Base-by-base conservation (phyloP, 1,284 basidiomycete species). In the Dichomitus squalens region DNA sequence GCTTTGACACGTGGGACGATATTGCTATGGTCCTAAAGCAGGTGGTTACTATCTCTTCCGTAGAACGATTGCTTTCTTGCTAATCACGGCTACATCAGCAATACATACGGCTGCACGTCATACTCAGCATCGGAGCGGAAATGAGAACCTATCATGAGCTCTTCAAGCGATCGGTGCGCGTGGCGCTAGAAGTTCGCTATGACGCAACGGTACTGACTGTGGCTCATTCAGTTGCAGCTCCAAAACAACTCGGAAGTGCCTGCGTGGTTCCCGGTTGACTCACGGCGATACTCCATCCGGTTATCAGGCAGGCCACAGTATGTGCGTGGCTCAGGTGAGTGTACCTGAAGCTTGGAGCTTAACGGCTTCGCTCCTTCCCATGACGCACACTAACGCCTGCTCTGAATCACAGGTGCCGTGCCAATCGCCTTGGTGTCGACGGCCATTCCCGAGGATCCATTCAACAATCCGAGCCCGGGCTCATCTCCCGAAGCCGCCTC, bases 61-160 rank as follows among this genome's bases (percentile, higher is more conserved):
- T 4, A 33, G 36, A 38, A 38, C 29, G 36, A 14, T 9, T 14
- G 20, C 40, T 25, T 8, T 29, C 44, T 29, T 57, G 39, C 55
- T 53, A 49, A 60, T 59, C 61, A 44, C 53, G 39, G 9, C 38
- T 34, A 34, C 48, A 54, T 53, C 61, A 88, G 86, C 75, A 77
- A 53, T 71, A 79, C 44, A 81, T 87, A 46, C 78, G 81, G 55
- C 80, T 82, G 59, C 86, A 87, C 69, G 75, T 88, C 73, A 78
- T 86, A 52, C 71, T 85, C 55, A 76, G 73, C 49, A 64, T 79
- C 47, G 73, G 73, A 56, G 72, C 76, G 54, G 73, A 80, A 60
- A 77, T 79, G 71, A 66, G 73, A 12, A 65, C 73, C 16, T 74
- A 86, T 55, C 74, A 71, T 35, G 72, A 77, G 38, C 67, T 88